These are phyloP conservation scores for Penicillium janthinellum DNA, from an alignment of 2,329 filamentous ascomycete genomes.

Conservation along the genomic window DNA sequence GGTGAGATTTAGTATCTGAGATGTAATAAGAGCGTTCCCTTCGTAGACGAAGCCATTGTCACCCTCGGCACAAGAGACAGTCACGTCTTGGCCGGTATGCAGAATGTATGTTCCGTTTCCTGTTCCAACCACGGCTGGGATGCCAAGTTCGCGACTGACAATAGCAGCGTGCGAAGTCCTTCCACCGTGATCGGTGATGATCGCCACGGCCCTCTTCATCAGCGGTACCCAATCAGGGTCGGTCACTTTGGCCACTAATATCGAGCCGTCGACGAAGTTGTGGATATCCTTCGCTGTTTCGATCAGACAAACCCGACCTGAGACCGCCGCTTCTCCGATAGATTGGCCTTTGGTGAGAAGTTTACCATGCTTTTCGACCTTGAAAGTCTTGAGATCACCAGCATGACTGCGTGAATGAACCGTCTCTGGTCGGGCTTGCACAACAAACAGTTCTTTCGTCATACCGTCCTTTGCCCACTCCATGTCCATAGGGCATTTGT, in stretches of 20 bases:
- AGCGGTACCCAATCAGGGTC: slow-evolving; percentile 46
- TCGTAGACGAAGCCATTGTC: slow-evolving; percentile 43
- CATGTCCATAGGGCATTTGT: slow-evolving; percentile 42
- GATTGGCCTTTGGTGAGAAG: background rate
- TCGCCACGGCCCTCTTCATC: slow-evolving; percentile 42
- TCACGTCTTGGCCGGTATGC: slow-evolving; percentile 42
- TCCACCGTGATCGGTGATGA: slow-evolving; percentile 37
- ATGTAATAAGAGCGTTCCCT: slow-evolving; percentile 37
- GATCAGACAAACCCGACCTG: background rate
- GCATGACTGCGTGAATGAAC: background rate
- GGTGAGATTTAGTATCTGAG: slow-evolving; percentile 34
- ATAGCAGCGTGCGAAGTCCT: slow-evolving; percentile 46
- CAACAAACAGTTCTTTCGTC: slow-evolving; percentile 35
- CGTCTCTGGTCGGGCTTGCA: slow-evolving; percentile 31
- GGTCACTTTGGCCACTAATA: slow-evolving; percentile 40
- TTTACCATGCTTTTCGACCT: background rate
- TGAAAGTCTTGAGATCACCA: background rate
- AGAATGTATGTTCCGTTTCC: slow-evolving; percentile 40
- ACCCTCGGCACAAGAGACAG: slow-evolving; percentile 44
- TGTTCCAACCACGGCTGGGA: slow-evolving; percentile 44
- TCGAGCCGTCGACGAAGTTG: slow-evolving; percentile 38
- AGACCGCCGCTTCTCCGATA: background rate
- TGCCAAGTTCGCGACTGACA: slow-evolving; percentile 44
- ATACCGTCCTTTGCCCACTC: slow-evolving; percentile 43
- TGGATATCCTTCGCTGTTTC: slow-evolving; percentile 25